Conservation (phyloP, 805 yeast genomes). For the Brettanomyces anomalus region DNA sequence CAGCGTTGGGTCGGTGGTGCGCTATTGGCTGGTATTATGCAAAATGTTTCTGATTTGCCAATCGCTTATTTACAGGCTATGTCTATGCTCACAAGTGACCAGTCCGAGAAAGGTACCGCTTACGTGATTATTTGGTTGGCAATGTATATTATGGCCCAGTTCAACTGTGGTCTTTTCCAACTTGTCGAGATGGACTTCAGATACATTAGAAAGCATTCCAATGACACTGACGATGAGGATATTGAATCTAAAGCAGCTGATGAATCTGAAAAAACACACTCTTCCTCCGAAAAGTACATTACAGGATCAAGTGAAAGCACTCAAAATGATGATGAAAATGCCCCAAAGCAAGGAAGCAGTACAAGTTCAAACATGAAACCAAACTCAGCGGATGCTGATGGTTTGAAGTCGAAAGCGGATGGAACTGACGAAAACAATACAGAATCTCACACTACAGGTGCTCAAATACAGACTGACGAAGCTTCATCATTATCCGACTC, state of each 20-base stretch:
- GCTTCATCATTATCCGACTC: not conserved
- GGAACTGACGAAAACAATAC: not conserved
- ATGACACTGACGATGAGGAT: constrained; percentile 1
- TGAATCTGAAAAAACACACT: not conserved
- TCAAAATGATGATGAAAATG: not conserved
- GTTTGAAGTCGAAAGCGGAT: not conserved
- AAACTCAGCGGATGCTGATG: not conserved
- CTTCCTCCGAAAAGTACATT: not conserved
- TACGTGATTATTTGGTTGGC: constrained; percentile 51
- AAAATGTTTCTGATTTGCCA: constrained; percentile 70
- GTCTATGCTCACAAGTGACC: constrained; percentile 29
- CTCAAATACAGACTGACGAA: not conserved
- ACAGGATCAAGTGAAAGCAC: not conserved
- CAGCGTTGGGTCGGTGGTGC: constrained; percentile 64
- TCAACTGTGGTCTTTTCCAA: constrained; percentile 42
- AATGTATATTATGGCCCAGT: constrained; percentile 41
- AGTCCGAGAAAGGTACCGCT: constrained; percentile 33
- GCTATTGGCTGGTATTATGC: constrained; percentile 59
- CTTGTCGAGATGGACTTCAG: constrained; percentile 44
- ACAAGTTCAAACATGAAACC: not conserved
- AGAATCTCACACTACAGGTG: not conserved
- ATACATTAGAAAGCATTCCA: constrained; percentile 10
- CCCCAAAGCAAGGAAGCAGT: not conserved
- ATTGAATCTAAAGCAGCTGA: not conserved
- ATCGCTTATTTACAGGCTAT: constrained; percentile 68